Base-by-base conservation (phyloP, 345 rosid genomes). In the Euphorbia peplus region DNA sequence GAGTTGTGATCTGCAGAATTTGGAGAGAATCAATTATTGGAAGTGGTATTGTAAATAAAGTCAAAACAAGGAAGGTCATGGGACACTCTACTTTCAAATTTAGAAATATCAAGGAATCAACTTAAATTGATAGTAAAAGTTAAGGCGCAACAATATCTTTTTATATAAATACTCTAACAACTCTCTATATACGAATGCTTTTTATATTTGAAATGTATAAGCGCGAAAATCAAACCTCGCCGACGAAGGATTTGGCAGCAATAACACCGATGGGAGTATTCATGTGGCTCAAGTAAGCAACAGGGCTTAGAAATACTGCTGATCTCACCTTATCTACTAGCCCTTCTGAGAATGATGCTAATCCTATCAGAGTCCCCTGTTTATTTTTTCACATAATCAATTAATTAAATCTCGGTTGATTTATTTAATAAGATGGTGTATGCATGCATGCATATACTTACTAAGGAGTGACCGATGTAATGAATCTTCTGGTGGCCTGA, bases 261-360 rank as follows among this genome's bases (percentile, higher is more conserved):
- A 78, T 24, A 67, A 75, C 77, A 8, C 86, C 96, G 19, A 95
- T 74, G 41, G 85, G 73, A 21, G 96, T 87, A 73, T 77, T 88
- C 95, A 95, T 91, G 80, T 88, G 83, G 86, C 91, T 90, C 81
- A 95, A 83, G 79, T 88, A 91, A 51, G 98, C 97, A 64, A 95
- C 75, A 12, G 97, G 99, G 76, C 99, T 87, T 41, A 95, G 70
- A 66, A 95, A 80, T 0, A 86, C 97, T 21, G 87, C 89, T 3
- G 99, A 89, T 72, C 65, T 82, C 64, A 91, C 64, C 76, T 75
- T 79, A 73, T 88, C 93, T 60, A 59, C 83, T 26, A 83, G 83
- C 19, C 92, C 87, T 70, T 95, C 93, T 0, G 97, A 89, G 61
- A 95, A 85, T 5, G 98, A 84, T 10, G 90, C 90, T 68, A 95